Evolutionary conservation across 306 rosid species (phyloP).

Genomic region (Trifolium subterraneum): DNA sequence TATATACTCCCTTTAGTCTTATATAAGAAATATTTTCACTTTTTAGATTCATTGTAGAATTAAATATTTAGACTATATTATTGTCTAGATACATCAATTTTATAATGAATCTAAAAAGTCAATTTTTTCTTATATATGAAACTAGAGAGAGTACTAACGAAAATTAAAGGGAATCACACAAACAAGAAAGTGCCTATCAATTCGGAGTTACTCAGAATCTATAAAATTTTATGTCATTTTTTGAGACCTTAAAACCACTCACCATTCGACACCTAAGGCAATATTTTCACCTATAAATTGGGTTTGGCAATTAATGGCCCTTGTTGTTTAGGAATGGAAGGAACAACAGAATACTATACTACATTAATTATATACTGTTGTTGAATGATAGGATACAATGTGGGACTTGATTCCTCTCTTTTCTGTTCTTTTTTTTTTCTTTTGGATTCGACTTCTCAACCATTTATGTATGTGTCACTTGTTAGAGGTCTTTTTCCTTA

Average conservation of each 20-base stretch:
- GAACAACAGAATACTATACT: background rate
- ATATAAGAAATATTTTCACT: no score
- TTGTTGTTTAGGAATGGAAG: slow-evolving; percentile 4
- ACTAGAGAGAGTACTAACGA: no score
- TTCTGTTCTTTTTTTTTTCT: background rate
- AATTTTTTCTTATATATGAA: no score
- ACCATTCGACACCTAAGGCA: background rate
- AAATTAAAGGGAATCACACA: background rate
- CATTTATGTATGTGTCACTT: background rate
- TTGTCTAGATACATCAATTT: no score
- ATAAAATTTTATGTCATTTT: background rate
- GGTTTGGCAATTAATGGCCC: background rate
- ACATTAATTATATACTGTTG: background rate
- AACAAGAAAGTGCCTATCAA: background rate
- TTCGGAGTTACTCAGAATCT: background rate
- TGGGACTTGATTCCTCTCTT: background rate
- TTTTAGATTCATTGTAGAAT: no score
- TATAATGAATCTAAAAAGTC: no score
- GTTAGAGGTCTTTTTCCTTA: background rate
- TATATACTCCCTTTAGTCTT: no score
- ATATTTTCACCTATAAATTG: background rate
- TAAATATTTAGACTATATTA: no score
- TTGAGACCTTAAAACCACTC: background rate
- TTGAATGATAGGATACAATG: background rate
- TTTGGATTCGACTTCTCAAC: slow-evolving; percentile 1